Evolutionary conservation across 2,329 filamentous ascomycete genomes (phyloP), one percentile per base, ranked within the genome.

Genomic region (Camptophora hylomeconis): DNA sequence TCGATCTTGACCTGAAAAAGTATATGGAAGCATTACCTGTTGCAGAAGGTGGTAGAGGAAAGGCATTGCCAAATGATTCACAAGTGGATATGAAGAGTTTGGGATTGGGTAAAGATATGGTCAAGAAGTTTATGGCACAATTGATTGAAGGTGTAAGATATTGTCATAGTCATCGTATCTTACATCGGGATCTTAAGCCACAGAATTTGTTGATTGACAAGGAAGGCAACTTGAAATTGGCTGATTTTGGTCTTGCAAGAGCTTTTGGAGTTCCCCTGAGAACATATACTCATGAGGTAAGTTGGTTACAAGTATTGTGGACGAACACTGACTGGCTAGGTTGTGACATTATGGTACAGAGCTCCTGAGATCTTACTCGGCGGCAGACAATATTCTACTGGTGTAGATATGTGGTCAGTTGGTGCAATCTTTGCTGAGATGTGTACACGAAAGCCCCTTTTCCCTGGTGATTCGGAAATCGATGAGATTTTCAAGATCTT

Each of bases 401-500:
- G 84, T 33, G 83, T 93, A 22, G 84, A 93, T 50, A 93, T 93
- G 80, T 93, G 84, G 84, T 89, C 81, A 17, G 76, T 86, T 27
- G 84, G 84, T 38, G 89, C 83, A 55, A 93, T 93, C 56, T 92
- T 93, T 54, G 84, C 86, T 7, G 84, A 93, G 57, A 93, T 93
- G 86, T 92, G 82, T 58, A 93, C 84, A 2, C 73, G 82, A 47
- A 92, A 92, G 59, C 83, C 84, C 4, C 65, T 93, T 23, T 93
- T 93, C 63, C 83, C 84, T 8, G 84, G 84, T 34, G 84, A 93
- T 52, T 89, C 81, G 4, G 82, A 92, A 52, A 92, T 92, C 56
- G 82, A 92, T 49, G 82, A 92, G 57, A 92, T 92, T 50, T 92
- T 92, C 67, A 89, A 87, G 61, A 92, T 78, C 52, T 93, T 93